Conservation (phyloP, 2,329 filamentous ascomycete species). For the Drechslerella dactyloides region DNA sequence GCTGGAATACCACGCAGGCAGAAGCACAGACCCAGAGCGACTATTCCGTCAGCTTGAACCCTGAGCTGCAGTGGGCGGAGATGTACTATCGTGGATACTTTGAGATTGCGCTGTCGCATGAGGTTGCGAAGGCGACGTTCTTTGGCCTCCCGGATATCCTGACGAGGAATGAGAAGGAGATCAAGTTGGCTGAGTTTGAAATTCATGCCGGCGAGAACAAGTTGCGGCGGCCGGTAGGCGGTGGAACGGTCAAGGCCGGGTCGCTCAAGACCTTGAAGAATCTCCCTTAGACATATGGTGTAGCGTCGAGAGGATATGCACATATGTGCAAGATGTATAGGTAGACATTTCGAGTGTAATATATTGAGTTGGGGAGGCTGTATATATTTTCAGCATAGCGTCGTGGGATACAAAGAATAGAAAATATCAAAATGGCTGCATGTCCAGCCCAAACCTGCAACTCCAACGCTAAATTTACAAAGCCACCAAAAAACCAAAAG, state of each 20-base stretch:
- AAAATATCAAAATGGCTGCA: no score
- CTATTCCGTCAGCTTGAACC: constrained; percentile 63
- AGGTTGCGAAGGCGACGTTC: constrained; percentile 68
- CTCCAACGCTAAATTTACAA: no score
- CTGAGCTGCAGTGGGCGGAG: constrained; percentile 75
- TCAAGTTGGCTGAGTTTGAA: constrained; percentile 73
- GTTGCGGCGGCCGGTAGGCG: constrained; percentile 62
- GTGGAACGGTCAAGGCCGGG: constrained; percentile 61
- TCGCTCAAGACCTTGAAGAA: constrained; percentile 57
- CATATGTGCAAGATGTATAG: no score
- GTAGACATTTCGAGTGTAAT: no score
- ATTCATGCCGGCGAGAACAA: constrained; percentile 69
- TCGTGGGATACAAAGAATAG: no score
- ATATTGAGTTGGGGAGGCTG: no score
- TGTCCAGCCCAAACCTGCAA: no score
- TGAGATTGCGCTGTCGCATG: constrained; percentile 66
- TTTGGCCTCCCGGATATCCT: constrained; percentile 69
- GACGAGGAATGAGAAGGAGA: constrained; percentile 68
- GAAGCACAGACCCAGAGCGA: constrained; percentile 62
- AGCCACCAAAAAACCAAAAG: no score
- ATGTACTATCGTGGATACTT: constrained; percentile 77
- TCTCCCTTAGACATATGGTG: no score
- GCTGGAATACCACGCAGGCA: constrained; percentile 66
- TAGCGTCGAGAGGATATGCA: no score
- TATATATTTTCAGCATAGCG: no score